These are phyloP conservation scores for Penicillium coprophilum DNA, from an alignment of 495 filamentous ascomycete genomes.

Conservation along the genomic window DNA sequence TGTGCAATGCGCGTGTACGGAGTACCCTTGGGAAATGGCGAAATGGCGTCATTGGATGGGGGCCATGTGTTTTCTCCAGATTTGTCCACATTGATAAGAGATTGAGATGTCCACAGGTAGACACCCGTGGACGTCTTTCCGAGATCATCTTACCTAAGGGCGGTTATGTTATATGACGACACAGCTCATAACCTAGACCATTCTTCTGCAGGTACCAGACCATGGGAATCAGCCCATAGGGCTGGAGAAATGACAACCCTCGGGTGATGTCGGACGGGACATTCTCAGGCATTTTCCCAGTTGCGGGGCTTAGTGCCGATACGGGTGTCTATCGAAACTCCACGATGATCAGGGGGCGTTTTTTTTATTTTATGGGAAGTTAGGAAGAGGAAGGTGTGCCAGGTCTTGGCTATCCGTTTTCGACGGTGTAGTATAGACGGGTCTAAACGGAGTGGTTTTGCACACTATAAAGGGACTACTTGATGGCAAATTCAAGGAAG, in stretches of 20 bases:
- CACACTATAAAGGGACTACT: background rate
- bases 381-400: slow-evolving; percentile 4
- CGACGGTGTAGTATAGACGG: background rate
- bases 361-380: background rate
- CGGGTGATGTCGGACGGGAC: slow-evolving; percentile 28
- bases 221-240: slow-evolving; percentile 15
- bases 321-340: slow-evolving; percentile 10
- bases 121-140: too few species aligned
- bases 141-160: background rate
- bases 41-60: background rate
- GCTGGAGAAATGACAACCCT: slow-evolving; percentile 10
- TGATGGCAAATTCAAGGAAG: slow-evolving; percentile 1
- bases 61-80: slow-evolving; percentile 6
- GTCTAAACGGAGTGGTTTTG: background rate
- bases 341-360: slow-evolving; percentile 26
- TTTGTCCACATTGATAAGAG: slow-evolving; percentile 3
- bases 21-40: slow-evolving; percentile 1
- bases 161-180: slow-evolving; percentile 3
- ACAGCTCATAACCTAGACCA: slow-evolving; percentile 19
- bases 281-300: slow-evolving; percentile 11
- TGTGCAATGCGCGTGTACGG: background rate
- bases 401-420: background rate
- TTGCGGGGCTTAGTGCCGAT: slow-evolving; percentile 27
- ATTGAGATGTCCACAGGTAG: too few species aligned
- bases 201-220: slow-evolving; percentile 28